Evolutionary conservation across 495 filamentous ascomycete species (phyloP), one percentile per base, ranked within the genome.

Genomic region (Tuber microsphaerosporum): DNA sequence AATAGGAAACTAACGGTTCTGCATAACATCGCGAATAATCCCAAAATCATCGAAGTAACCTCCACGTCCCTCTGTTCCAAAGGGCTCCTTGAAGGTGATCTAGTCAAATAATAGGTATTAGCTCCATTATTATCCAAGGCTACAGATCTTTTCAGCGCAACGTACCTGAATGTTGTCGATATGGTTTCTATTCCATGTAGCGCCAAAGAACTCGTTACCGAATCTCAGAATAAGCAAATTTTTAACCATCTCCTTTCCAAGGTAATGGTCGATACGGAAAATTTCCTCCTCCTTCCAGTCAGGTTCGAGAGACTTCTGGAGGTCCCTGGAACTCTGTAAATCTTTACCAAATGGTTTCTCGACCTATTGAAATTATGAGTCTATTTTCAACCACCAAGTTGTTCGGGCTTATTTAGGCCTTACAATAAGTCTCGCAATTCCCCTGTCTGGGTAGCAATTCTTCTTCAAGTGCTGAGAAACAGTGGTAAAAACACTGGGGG

Each of bases 241-340:
- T 89, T 99, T 99, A 74, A 99, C 96, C 96, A 99, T 99, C 87
- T 99, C 96, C 89, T 99, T 99, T 80, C 96, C 96, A 61, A 99
- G 89, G 84, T 99, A 99, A 86, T 99, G 96, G 84, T 99, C 96
- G 82, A 99, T 99, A 82, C 96, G 94, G 90, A 96, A 99, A 80
- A 98, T 92, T 87, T 99, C 96, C 70, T 99, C 96, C 85, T 99
- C 96, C 83, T 92, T 97, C 96, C 96, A 99, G 87, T 98, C 93
- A 45, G 96, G 96, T 81, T 94, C 93, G 71, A 99, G 88, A 5
- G 96, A 94, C 84, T 93, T 96, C 81, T 98, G 93, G 69, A 99
- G 89, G 82, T 97, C 93, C 72, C 96, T 91, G 68, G 96, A 98
- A 87, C 93, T 97, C 69, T 88, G 89, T 72, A 99, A 88, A 84